A percentile compares a stretch with the other conserved stretches of the same genome.
These are phyloP conservation scores for Melanomma pulvis-pyrius DNA, from an alignment of 495 filamentous ascomycete genomes.

Conservation along the genomic window DNA sequence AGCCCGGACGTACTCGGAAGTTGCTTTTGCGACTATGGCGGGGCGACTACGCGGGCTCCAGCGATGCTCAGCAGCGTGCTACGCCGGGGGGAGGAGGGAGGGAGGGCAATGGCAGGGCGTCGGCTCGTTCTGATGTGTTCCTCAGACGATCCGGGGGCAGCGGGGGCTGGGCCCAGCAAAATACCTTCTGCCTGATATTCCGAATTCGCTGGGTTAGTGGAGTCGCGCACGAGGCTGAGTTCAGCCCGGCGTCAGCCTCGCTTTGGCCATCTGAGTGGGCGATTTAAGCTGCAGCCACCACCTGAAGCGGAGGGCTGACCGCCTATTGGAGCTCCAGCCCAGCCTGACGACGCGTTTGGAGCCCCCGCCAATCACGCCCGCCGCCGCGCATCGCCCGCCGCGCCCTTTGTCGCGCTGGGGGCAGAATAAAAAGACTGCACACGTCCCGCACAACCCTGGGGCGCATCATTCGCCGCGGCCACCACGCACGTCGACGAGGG, in stretches of 20 bases:
- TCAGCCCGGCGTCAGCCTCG: conserved; percentile 42
- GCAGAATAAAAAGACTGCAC: conserved; percentile 33
- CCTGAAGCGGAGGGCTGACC: conserved; percentile 32
- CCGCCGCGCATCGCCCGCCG: conserved; percentile 18
- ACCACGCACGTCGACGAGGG: conserved; percentile 11
- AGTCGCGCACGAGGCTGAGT: conserved; percentile 37
- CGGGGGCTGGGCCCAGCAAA: conserved; percentile 20
- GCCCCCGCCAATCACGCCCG: conserved; percentile 16
- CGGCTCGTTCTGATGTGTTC: conserved; percentile 7
- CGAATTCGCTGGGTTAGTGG: conserved; percentile 13
- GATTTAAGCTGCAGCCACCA: conserved; percentile 34
- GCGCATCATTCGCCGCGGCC: conserved; percentile 26
- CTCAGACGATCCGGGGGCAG: conserved; percentile 14
- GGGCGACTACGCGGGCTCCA: conserved; percentile 17
- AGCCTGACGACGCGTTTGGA: conserved; percentile 3
- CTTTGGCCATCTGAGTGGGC: conserved; percentile 38
- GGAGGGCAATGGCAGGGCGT: neutral
- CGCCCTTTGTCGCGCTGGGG: conserved; percentile 24
- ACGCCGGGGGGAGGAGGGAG: neutral
- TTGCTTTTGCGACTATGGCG: conserved; percentile 18
- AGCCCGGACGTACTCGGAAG: conserved; percentile 23
- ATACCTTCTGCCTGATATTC: conserved; percentile 39
- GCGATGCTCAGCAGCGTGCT: conserved; percentile 5
- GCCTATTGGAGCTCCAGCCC: conserved; percentile 15
- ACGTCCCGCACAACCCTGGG: conserved; percentile 30